Conservation (phyloP, 2,329 filamentous ascomycete species). For the Diaporthe destruens region DNA sequence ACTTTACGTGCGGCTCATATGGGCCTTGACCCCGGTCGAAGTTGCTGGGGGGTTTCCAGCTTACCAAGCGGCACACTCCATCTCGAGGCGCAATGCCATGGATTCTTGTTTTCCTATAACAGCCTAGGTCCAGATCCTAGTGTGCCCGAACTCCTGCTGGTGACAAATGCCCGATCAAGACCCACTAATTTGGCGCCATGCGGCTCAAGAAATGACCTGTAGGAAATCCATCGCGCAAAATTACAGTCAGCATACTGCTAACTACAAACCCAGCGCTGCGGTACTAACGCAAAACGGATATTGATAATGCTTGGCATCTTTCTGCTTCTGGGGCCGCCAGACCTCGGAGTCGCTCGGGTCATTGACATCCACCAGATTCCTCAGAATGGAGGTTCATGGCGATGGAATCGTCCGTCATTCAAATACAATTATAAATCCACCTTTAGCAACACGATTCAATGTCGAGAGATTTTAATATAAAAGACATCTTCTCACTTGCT, state of each 20-base stretch:
- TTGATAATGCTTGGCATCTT: background rate
- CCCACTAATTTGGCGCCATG: background rate
- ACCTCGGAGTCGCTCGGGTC: background rate
- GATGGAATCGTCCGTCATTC: no score
- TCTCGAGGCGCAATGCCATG: background rate
- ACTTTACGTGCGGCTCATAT: background rate
- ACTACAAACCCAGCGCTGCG: background rate
- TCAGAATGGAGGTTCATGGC: background rate
- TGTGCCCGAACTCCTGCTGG: background rate
- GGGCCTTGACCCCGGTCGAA: background rate
- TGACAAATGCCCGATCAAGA: background rate
- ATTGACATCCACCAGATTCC: background rate
- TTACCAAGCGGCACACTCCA: background rate
- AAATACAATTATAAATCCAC: slow-evolving; percentile 6
- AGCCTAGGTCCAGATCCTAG: background rate
- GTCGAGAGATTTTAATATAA: background rate
- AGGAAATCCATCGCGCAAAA: background rate
- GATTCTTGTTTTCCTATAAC: slow-evolving; percentile 12
- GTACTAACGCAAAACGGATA: slow-evolving; percentile 2
- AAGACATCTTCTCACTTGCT: background rate
- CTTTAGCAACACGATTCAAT: background rate
- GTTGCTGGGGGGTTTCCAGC: background rate
- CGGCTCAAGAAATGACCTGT: background rate
- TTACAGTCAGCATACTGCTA: background rate
- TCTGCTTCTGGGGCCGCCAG: background rate